phyloP scores from a whole-genome alignment of 148 eudicot genomes.

The Dysphania ambrosioides region DNA sequence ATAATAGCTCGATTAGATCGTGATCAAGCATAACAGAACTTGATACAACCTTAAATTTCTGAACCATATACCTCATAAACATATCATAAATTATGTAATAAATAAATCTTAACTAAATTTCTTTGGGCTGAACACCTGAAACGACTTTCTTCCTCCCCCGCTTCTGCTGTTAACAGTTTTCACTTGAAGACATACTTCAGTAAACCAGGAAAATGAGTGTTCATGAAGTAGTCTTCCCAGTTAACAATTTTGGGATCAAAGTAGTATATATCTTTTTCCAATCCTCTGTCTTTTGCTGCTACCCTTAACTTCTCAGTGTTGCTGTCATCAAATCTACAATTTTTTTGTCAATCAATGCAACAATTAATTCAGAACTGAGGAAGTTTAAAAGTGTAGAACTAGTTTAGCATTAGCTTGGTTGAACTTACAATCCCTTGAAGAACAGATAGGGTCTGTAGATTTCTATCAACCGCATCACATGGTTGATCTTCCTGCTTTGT shows the following conservation, averaged over 20 bases:
- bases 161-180: neutral
- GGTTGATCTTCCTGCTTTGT: slow-evolving; percentile 46
- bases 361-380: neutral
- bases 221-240: slow-evolving; percentile 53
- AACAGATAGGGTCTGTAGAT: slow-evolving; percentile 64
- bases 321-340: slow-evolving; percentile 43
- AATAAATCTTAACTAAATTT: neutral
- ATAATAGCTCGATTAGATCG: too few relatives aligned
- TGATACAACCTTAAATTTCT: neutral
- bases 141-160: neutral
- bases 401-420: neutral
- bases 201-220: slow-evolving; percentile 45
- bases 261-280: slow-evolving; percentile 40
- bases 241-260: slow-evolving; percentile 50
- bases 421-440: slow-evolving; percentile 66
- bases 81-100: neutral
- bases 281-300: slow-evolving; percentile 25
- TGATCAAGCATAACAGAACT: neutral
- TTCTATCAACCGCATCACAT: slow-evolving; percentile 47
- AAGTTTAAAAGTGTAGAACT: neutral
- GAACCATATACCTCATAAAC: neutral
- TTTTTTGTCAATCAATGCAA: neutral
- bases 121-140: neutral
- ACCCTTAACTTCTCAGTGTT: slow-evolving; percentile 46
- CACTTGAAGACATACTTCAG: slow-evolving; percentile 41